Evolutionary conservation across 495 filamentous ascomycete species (phyloP).

Genomic region (Lichina pygmaea): DNA sequence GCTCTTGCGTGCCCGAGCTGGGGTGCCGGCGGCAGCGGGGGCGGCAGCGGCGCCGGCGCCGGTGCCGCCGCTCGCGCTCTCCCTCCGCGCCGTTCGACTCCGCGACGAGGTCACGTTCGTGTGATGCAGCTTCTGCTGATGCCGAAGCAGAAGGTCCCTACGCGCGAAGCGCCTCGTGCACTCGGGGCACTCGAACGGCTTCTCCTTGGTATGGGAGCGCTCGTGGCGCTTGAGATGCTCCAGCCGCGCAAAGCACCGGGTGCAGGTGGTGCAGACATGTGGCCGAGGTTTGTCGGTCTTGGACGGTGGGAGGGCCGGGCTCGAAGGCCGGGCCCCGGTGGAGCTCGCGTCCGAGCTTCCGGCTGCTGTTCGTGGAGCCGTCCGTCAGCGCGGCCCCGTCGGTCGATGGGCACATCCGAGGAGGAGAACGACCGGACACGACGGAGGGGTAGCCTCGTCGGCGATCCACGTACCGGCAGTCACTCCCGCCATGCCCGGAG

Average conservation of each 20-base stretch:
- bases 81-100: slow-evolving; percentile 50
- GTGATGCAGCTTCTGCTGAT: slow-evolving; percentile 98
- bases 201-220: slow-evolving; percentile 96
- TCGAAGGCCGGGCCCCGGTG: background rate
- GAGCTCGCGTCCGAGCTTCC: no score
- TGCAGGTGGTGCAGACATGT: slow-evolving; percentile 81
- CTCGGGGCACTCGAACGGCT: slow-evolving; percentile 94
- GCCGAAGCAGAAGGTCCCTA: slow-evolving; percentile 70
- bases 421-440: no score
- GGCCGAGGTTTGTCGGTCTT: slow-evolving; percentile 96
- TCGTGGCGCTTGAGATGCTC: slow-evolving; percentile 98
- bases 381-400: background rate
- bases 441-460: no score
- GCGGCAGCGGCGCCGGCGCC: slow-evolving; percentile 1
- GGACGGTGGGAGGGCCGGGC: background rate
- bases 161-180: slow-evolving; percentile 88
- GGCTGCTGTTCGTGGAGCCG: background rate
- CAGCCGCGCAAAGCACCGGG: slow-evolving; percentile 76
- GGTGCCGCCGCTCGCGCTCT: slow-evolving; percentile 42
- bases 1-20: background rate
- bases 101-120: slow-evolving; percentile 77
- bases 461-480: no score
- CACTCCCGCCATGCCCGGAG: no score
- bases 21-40: background rate
- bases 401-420: background rate